Conservation (phyloP, 495 filamentous ascomycete genomes). For the Penicillium daleae region DNA sequence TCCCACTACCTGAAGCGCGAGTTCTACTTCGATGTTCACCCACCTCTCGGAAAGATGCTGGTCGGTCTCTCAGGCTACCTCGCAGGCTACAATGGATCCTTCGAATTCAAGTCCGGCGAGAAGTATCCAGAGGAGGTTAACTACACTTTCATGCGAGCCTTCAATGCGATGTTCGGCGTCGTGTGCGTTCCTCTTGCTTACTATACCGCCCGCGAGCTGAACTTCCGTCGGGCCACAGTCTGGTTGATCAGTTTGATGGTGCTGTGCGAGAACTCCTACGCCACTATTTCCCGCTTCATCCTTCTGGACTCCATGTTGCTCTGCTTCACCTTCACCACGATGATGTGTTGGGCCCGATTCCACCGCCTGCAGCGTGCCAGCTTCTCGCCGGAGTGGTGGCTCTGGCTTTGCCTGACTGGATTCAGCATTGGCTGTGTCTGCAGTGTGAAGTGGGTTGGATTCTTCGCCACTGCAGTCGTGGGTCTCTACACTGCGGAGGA, state of each 20-base stretch:
- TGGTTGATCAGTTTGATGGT: constrained; percentile 98
- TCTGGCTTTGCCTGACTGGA: constrained; percentile 89
- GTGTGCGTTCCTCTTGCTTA: constrained; percentile 93
- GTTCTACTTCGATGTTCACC: constrained; percentile 99
- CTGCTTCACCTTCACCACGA: constrained; percentile 95
- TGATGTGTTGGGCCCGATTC: constrained; percentile 95
- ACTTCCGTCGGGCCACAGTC: constrained; percentile 80
- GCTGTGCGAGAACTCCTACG: constrained; percentile 97
- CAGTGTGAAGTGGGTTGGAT: constrained; percentile 96
- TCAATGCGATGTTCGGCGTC: constrained; percentile 94
- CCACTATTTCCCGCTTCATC: constrained; percentile 97
- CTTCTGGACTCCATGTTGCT: constrained; percentile 97
- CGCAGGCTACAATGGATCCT: constrained; percentile 97
- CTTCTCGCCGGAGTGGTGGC: constrained; percentile 88
- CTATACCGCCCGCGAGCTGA: constrained; percentile 88
- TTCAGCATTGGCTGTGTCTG: constrained; percentile 95
- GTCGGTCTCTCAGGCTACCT: constrained; percentile 94
- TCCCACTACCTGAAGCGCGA: constrained; percentile 98
- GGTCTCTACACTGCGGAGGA: constrained; percentile 96
- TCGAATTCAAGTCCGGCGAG: constrained; percentile 99
- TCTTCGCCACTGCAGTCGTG: constrained; percentile 93
- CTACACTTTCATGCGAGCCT: constrained; percentile 98
- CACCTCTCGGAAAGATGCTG: constrained; percentile 96
- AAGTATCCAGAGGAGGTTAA: constrained; percentile 90
- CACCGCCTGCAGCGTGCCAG: constrained; percentile 80